Base-by-base conservation (phyloP, 306 rosid genomes). In the Trifolium fragiferum region DNA sequence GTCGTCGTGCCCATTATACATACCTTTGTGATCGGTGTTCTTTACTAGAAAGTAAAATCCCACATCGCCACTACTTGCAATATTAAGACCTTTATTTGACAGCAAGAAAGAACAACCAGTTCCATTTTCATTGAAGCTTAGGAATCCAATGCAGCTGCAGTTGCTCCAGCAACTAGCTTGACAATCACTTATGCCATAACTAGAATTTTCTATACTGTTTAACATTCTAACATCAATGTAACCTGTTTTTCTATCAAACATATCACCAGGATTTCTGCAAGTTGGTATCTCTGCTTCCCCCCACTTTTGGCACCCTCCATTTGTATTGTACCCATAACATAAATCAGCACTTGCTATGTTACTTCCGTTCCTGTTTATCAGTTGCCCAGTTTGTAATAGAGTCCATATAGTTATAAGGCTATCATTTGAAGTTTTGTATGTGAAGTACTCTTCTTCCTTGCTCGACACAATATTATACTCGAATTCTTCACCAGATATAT, bases 91-190 rank as follows among this genome's bases (percentile, higher is more conserved):
- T 64, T 30, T 5, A 5, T 2, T 21, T 7, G 61, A 64, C 13
- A 8, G 5, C n/a, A 4, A 12, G 15, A 32, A 11, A 5, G 0
- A 2, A 12, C 80, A 80, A 12, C 84, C 84, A 46, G 77, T 83
- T 23, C 37, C 49, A 44, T 72, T 6, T 2, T 2, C 27, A 66
- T 46, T 0, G 1, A 1, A 49, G 11, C 2, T 8, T 6, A 13
- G 7, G 64, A 30, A 80, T 21, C 76, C 86, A 59, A 40, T 9
- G 8, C 80, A 82, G 61, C 33, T 69, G 44, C 83, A 78, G 55
- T 71, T 55, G 5, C 37, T 16, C 83, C 81, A 82, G 21, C 83
- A 82, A 16, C 7, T 13, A 30, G 40, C 73, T 58, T 74, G 44
- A 21, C 80, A 80, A 49, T 80, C 84, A 68, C 12, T 79, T n/a